A percentile compares a stretch with the other conserved stretches of the same genome.
phyloP scores from a whole-genome alignment of 1,284 basidiomycete species.

The Tylopilus sp. region DNA sequence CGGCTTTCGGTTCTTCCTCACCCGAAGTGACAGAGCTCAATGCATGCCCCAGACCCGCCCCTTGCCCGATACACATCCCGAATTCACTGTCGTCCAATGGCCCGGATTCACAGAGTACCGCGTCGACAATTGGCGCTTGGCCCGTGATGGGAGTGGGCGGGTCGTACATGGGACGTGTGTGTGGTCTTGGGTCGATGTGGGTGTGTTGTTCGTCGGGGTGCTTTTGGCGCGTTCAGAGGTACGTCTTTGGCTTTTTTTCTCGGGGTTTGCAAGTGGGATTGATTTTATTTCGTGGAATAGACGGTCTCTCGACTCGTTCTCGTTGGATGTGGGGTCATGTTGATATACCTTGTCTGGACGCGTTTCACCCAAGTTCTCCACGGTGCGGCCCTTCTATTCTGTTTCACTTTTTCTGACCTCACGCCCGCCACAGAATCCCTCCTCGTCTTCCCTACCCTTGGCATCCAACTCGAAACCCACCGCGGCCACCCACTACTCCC shows the following conservation, averaged over 20 bases:
- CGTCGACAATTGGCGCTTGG: no score
- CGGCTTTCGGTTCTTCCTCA: no score
- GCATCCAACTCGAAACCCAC: constrained; percentile 70
- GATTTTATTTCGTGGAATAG: neutral
- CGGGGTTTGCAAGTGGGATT: no score
- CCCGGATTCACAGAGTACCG: no score
- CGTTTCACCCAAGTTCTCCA: constrained; percentile 52
- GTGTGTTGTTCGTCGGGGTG: constrained; percentile 33
- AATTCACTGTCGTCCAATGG: no score
- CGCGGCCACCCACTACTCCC: constrained; percentile 48
- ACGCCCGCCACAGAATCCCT: constrained; percentile 55
- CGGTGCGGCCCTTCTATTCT: constrained; percentile 40
- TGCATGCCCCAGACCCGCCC: constrained; percentile 48
- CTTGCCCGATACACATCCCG: constrained; percentile 34
- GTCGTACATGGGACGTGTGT: constrained; percentile 20
- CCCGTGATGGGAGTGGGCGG: no score
- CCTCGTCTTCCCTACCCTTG: constrained; percentile 59
- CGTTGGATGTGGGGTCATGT: constrained; percentile 6
- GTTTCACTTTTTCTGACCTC: neutral
- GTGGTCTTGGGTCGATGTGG: constrained; percentile 40
- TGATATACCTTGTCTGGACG: constrained; percentile 26
- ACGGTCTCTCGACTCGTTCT: neutral
- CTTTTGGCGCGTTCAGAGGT: neutral
- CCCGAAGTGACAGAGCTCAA: no score
- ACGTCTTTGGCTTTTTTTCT: no score